phyloP scores from a whole-genome alignment of 768 basidiomycete species.

The Panaeolus cyanescens region DNA sequence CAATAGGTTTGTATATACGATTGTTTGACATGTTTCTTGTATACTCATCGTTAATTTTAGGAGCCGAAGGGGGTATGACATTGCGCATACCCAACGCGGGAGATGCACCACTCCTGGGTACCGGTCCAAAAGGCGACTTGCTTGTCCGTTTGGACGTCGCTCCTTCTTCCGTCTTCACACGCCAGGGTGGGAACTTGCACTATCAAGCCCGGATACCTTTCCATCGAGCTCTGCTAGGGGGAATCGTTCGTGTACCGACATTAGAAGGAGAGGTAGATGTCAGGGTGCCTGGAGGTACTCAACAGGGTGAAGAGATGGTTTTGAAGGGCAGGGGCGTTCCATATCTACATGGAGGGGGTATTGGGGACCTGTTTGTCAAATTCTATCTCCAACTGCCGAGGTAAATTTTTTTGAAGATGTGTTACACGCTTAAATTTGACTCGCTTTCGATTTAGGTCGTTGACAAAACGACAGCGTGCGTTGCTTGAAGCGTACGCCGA shows the following conservation, averaged over 20 bases:
- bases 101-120: slow-evolving; percentile 80
- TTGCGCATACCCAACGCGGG: slow-evolving; percentile 80
- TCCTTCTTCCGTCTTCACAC: slow-evolving; percentile 79
- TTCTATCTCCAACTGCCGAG: slow-evolving; percentile 90
- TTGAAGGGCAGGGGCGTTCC: slow-evolving; percentile 84
- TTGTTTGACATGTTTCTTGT: neutral
- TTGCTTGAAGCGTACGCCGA: slow-evolving; percentile 90
- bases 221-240: slow-evolving; percentile 91
- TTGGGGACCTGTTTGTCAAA: slow-evolving; percentile 86
- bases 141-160: slow-evolving; percentile 84
- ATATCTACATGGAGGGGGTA: slow-evolving; percentile 56
- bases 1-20: slow-evolving; percentile 62
- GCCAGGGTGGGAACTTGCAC: slow-evolving; percentile 91
- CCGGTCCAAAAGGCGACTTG: slow-evolving; percentile 82
- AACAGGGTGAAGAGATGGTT: slow-evolving; percentile 97
- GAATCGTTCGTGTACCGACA: slow-evolving; percentile 89
- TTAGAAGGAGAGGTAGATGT: slow-evolving; percentile 96
- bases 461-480: slow-evolving; percentile 82
- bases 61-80: slow-evolving; percentile 94
- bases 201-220: slow-evolving; percentile 90
- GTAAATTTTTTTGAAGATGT: slow-evolving; percentile 44
- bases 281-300: slow-evolving; percentile 88
- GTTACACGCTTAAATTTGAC: neutral
- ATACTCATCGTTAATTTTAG: slow-evolving; percentile 36
- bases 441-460: slow-evolving; percentile 52